Evolutionary conservation across 129 eudicot genomes (phyloP).

Genomic region (Escallonia rubra): DNA sequence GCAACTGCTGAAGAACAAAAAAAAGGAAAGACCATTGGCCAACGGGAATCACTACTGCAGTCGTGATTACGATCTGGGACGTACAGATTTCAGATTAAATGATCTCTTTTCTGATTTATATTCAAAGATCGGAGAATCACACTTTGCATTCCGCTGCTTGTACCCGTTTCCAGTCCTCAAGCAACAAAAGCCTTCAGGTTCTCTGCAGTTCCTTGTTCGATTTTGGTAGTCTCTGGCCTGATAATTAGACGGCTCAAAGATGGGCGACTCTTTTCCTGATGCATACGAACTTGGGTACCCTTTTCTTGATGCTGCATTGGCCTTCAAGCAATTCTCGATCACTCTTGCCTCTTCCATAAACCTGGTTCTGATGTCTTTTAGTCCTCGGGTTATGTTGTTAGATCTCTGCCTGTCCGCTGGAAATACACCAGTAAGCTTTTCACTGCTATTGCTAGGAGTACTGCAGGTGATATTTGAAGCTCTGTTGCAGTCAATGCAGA

Average conservation of each 20-base stretch:
- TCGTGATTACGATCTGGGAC: background rate
- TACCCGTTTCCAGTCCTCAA: slow-evolving; percentile 19
- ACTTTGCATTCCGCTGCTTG: slow-evolving; percentile 13
- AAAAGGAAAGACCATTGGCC: no score
- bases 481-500: slow-evolving; percentile 44
- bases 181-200: slow-evolving; percentile 23
- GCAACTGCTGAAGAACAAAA: no score
- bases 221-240: slow-evolving; percentile 37
- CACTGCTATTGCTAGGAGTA: slow-evolving; percentile 2
- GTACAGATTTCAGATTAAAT: background rate
- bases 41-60: no score
- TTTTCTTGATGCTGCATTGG: slow-evolving; percentile 29
- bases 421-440: slow-evolving; percentile 19
- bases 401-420: slow-evolving; percentile 23
- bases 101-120: slow-evolving; percentile 26
- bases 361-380: slow-evolving; percentile 42
- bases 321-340: slow-evolving; percentile 53
- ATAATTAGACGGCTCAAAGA: slow-evolving; percentile 56
- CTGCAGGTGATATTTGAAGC: slow-evolving; percentile 3
- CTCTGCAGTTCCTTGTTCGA: slow-evolving; percentile 18
- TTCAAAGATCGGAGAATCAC: slow-evolving; percentile 48
- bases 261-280: slow-evolving; percentile 30
- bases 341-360: slow-evolving; percentile 55
- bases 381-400: slow-evolving; percentile 15
- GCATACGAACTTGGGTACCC: background rate